These are phyloP conservation scores for Volvox carteri DNA, from an alignment of 163 green algal genomes.

Conservation along the genomic window DNA sequence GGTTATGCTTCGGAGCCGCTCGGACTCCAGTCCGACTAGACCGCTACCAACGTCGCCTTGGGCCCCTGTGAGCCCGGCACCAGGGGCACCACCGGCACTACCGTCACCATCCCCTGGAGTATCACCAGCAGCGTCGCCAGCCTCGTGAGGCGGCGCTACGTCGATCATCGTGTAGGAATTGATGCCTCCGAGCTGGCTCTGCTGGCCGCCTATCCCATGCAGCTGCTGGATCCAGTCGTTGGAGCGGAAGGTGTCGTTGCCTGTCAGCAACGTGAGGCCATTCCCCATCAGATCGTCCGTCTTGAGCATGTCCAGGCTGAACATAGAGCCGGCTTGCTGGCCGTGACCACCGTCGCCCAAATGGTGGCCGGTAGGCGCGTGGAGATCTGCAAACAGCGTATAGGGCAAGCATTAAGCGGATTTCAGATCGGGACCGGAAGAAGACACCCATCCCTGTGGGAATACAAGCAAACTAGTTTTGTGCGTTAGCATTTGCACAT, in stretches of 20 bases:
- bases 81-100: neutral
- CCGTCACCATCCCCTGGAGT: neutral
- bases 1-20: constrained; percentile 46
- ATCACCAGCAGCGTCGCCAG: neutral
- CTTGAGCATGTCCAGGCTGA: constrained; percentile 64
- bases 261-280: constrained; percentile 26
- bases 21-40: neutral
- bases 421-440: neutral
- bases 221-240: constrained; percentile 58
- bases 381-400: constrained; percentile 15
- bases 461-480: no score
- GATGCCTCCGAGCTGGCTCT: neutral
- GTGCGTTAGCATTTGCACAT: no score
- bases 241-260: constrained; percentile 48
- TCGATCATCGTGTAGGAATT: constrained; percentile 53
- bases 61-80: neutral
- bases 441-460: neutral
- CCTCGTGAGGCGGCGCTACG: constrained; percentile 9
- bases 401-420: no score
- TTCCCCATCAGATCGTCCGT: constrained; percentile 64
- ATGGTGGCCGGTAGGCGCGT: neutral
- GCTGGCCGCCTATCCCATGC: constrained; percentile 33
- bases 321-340: constrained; percentile 2
- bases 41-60: neutral
- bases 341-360: neutral